Base-by-base conservation (phyloP, 1,139 yeast genomes). In the Scheffersomyces cryptocercus region DNA sequence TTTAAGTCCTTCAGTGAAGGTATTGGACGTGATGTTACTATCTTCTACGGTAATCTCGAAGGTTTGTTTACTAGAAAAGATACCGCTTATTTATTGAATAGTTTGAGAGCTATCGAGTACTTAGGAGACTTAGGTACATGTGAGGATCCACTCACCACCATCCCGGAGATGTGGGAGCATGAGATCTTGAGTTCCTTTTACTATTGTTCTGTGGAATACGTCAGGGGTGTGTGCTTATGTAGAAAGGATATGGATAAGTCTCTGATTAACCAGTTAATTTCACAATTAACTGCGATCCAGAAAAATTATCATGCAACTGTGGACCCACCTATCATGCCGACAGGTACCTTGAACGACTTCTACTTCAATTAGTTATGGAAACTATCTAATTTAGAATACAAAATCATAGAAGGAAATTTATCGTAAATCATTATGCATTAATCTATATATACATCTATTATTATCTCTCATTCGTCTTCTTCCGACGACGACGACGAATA, bases 111-210 rank as follows among this genome's bases (percentile, higher is more conserved):
- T 3, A 62, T 91, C 64, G 97, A 89, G 59, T 81, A 81, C 52
- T 73, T 91, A 51, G 79, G 85, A 56, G 88, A 84, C 47, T 69
- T 88, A 45, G 80, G 85, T 28, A 81, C 83, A 24, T 77, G 81
- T 55, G 77, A 77, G 1, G 69, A 79, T 40, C 73, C 77, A 13
- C 47, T 60, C 47, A 76, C 71, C 11, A 77, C 75, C 34, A 73
- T 81, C 48, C 68, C 84, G 43, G 71, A 79, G 43, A 75, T 79
- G 44, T 85, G 88, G 88, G 73, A 70, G 46, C 66, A 76, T 36
- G 73, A 69, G 40, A 76, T 83, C 35, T 65, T 85, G 42, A 69
- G 70, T 4, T 75, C 77, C 16, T 88, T 84, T 64, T 79, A 83
- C 55, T 82, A 81, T 54, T 78, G 90, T 52, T 83, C 95, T 6